Percentiles rank a stretch among this genome's conserved stretches.
phyloP scores from a whole-genome alignment of 352 stramenopile genomes.

The Globisporangium radiosum region DNA sequence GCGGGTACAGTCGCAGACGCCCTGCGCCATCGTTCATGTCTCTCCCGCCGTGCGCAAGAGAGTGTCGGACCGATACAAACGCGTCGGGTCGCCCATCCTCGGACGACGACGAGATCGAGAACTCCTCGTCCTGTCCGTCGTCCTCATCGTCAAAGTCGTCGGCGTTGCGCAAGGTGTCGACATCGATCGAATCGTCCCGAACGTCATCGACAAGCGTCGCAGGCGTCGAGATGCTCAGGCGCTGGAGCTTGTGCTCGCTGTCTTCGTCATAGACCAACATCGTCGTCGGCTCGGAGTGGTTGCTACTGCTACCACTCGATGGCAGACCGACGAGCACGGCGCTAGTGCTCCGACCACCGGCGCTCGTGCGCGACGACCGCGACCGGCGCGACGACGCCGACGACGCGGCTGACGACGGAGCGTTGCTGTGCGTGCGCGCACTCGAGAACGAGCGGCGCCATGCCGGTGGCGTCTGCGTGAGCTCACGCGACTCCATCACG shows the following conservation, averaged over 20 bases:
- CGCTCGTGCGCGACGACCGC: slow-evolving; percentile 2
- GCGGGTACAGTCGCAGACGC: background rate
- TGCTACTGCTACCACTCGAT: background rate
- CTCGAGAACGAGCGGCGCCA: slow-evolving; percentile 17
- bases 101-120: slow-evolving; percentile 12
- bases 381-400: slow-evolving; percentile 7
- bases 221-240: slow-evolving; percentile 14
- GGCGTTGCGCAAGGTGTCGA: background rate
- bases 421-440: slow-evolving; percentile 1
- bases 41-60: slow-evolving; percentile 6
- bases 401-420: slow-evolving; percentile 5
- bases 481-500: slow-evolving; percentile 72
- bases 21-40: background rate
- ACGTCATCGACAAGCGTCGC: background rate
- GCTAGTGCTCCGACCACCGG: background rate
- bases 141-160: background rate
- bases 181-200: background rate
- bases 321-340: background rate
- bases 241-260: slow-evolving; percentile 28
- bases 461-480: slow-evolving; percentile 30
- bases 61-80: background rate
- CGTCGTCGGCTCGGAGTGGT: slow-evolving; percentile 19
- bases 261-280: slow-evolving; percentile 49
- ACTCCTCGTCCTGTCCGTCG: slow-evolving; percentile 7
- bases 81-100: slow-evolving; percentile 4